Base-by-base conservation (phyloP, 805 yeast genomes). In the Kuraishia molischiana region DNA sequence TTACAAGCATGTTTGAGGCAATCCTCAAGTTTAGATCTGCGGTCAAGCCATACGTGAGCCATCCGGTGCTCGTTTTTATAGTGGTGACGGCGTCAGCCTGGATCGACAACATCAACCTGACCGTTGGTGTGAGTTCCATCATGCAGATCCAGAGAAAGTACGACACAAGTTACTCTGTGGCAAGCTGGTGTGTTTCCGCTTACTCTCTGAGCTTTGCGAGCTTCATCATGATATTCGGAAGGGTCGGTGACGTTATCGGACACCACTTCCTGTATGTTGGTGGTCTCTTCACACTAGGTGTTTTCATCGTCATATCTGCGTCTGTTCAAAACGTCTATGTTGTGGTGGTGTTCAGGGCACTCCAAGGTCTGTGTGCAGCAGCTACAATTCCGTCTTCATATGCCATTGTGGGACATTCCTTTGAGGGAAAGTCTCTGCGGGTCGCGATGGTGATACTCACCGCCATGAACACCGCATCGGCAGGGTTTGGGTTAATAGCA, bases 401-500 rank as follows among this genome's bases (percentile, higher is more conserved):
- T 35, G 60, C 64, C 0, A 35, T 62, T 10, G 52, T 61, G 4
- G 61, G 59, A 0, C 42, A 51, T 32, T 48, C 53, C 19, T 61
- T 54, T 37, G 36, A 43, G 4, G 64, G 58, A 1, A 46, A 50
- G 21, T 39, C 45, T 11, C 42, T 59, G 17, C 58, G 50, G 5
- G 40, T 39, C 6, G 59, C 62, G 2, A 36, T 61, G 21, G 45
- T 52, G 4, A 41, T 43, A 2, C 45, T 60, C 3, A 46, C 59
- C 2, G 38, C 56, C 15, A 45, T 54, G 24, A 32, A 52, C 38
- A 48, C 59, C 39, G 34, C 56, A 21, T 41, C 58, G 24, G 50
- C 62, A 13, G 70, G 69, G 5, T 22, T 66, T 10, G 74, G 72
- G 3, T 44, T 53, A 3, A 39, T 67, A 5, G 73, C 74, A 22